Percentiles rank a stretch among this genome's conserved stretches.
Conservation (phyloP, 805 yeast genomes). For the Wickerhamomyces subpelliculosus region DNA sequence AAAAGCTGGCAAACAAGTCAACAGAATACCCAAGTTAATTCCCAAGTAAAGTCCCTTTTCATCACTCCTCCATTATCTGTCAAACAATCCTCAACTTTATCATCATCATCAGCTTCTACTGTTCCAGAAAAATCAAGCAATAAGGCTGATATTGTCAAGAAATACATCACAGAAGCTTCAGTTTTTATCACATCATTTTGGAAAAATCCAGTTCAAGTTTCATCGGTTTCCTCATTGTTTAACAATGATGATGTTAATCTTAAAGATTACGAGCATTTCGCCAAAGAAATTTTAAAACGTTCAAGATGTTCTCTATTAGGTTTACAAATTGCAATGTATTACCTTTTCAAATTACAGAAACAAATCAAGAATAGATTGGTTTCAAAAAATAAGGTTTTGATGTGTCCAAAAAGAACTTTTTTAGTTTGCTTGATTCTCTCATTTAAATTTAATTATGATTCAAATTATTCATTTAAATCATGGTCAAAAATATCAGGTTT, state of each 20-base stretch:
- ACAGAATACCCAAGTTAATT: background rate
- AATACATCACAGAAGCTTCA: constrained; percentile 11
- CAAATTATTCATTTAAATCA: constrained; percentile 56
- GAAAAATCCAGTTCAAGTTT: constrained; percentile 8
- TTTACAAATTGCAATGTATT: constrained; percentile 61
- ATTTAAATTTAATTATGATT: constrained; percentile 67
- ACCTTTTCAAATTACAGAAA: constrained; percentile 43
- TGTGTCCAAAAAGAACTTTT: constrained; percentile 61
- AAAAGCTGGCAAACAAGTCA: background rate
- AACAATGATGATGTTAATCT: background rate
- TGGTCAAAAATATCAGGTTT: constrained; percentile 77
- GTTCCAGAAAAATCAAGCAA: background rate
- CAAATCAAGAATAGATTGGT: constrained; percentile 9
- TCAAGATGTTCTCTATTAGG: constrained; percentile 56
- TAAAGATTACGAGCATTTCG: constrained; percentile 16
- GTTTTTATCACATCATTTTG: constrained; percentile 12
- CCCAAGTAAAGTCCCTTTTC: constrained; percentile 6
- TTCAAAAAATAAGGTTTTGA: background rate
- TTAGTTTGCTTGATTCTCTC: constrained; percentile 65
- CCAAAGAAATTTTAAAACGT: constrained; percentile 37
- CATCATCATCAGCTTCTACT: background rate
- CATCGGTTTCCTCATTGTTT: background rate
- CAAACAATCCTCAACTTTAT: constrained; percentile 1
- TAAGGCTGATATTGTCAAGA: constrained; percentile 3
- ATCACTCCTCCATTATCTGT: constrained; percentile 11